phyloP scores from a whole-genome alignment of 345 rosid species.

The Gossypium sturtianum region DNA sequence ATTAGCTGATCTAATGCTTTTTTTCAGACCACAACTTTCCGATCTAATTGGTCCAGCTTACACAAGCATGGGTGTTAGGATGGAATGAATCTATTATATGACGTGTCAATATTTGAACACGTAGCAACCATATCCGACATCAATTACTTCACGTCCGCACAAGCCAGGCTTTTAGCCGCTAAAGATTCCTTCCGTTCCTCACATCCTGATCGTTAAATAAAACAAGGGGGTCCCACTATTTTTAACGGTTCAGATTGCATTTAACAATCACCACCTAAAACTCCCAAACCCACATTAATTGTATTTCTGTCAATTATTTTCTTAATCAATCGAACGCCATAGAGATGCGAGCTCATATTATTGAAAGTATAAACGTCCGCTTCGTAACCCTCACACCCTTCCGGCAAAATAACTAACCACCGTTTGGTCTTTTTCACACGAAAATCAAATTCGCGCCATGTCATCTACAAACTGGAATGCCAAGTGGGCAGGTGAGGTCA shows the following conservation, averaged over 20 bases:
- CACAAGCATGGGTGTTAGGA: too few relatives aligned
- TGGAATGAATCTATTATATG: too few relatives aligned
- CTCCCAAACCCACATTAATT: not conserved
- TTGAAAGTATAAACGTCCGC: not conserved
- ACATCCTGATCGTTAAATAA: constrained; percentile 19
- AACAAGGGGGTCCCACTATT: not conserved
- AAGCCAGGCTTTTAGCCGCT: constrained; percentile 28
- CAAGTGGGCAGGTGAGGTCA: not conserved
- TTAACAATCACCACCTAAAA: not conserved
- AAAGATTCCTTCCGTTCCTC: constrained; percentile 15
- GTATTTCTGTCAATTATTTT: not conserved
- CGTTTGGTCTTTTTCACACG: not conserved
- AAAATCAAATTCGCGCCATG: not conserved
- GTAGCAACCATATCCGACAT: constrained; percentile 14
- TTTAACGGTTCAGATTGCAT: constrained; percentile 6
- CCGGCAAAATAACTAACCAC: not conserved
- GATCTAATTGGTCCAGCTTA: too few relatives aligned
- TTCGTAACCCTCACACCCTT: not conserved
- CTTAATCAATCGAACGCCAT: not conserved
- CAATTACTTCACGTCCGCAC: constrained; percentile 35
- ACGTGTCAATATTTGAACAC: too few relatives aligned
- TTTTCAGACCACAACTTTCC: too few relatives aligned
- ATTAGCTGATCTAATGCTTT: too few relatives aligned
- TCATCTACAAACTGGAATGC: not conserved
- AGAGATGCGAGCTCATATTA: not conserved